A percentile compares a stretch with the other conserved stretches of the same genome.
Conservation (phyloP, 345 rosid genomes). For the Corchorus olitorius region DNA sequence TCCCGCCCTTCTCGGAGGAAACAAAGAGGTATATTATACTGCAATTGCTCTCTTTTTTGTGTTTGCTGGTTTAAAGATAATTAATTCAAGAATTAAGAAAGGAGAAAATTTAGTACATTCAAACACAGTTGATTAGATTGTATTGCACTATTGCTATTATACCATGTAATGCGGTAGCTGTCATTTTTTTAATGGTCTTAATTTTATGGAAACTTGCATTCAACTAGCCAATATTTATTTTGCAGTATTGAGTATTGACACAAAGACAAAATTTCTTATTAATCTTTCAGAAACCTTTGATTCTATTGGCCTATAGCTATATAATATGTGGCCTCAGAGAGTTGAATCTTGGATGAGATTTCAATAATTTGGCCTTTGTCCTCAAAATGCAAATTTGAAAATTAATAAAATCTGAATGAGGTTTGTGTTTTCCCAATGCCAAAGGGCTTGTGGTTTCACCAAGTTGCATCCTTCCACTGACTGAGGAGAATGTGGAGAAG, state of each 20-base stretch:
- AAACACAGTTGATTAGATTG: not conserved
- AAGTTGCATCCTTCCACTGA: constrained; percentile 69
- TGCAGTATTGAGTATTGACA: too few species aligned
- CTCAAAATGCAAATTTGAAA: not conserved
- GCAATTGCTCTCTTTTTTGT: not conserved
- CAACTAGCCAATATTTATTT: too few species aligned
- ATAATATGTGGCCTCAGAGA: not conserved
- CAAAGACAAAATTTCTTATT: too few species aligned
- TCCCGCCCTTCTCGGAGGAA: constrained; percentile 31
- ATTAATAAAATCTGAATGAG: not conserved
- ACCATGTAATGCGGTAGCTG: not conserved
- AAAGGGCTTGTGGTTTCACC: constrained; percentile 58
- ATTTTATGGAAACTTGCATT: too few species aligned
- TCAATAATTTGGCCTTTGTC: not conserved
- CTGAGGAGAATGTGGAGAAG: constrained; percentile 92
- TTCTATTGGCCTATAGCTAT: not conserved
- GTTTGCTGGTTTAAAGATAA: not conserved
- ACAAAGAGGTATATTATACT: constrained; percentile 34
- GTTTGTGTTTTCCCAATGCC: constrained; percentile 4
- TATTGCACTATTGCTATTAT: not conserved
- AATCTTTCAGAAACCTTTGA: not conserved
- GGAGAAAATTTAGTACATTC: not conserved
- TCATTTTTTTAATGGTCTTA: too few species aligned
- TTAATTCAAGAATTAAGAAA: not conserved
- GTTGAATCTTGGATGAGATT: not conserved